These are phyloP conservation scores for Quercus cerris DNA, from an alignment of 306 rosid species.

Conservation along the genomic window DNA sequence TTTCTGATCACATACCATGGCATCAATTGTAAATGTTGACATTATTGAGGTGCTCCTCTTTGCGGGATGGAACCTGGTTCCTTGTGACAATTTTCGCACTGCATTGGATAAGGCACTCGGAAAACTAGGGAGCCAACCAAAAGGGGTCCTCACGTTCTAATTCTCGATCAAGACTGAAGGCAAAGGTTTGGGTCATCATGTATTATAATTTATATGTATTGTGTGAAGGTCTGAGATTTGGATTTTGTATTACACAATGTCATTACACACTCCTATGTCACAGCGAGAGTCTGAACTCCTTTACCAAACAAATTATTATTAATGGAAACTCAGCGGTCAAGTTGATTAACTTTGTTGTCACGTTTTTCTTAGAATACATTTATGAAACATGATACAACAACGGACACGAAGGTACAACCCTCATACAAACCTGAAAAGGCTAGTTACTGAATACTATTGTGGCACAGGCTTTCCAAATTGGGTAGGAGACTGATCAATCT, in stretches of 20 bases:
- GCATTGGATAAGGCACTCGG: constrained; percentile 87
- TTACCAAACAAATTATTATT: background rate
- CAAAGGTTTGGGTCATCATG: background rate
- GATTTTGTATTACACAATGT: background rate
- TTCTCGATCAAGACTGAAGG: background rate
- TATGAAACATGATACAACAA: background rate
- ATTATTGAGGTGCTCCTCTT: background rate
- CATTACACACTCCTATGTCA: background rate
- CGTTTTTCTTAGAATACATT: background rate
- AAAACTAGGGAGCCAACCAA: constrained; percentile 90
- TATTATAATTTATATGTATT: background rate
- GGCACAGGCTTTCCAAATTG: no score
- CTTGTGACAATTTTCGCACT: constrained; percentile 54
- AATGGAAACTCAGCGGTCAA: background rate
- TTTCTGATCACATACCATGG: background rate
- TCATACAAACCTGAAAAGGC: no score
- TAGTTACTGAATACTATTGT: no score
- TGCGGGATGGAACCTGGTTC: constrained; percentile 83
- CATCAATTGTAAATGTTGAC: constrained; percentile 9
- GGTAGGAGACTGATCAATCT: no score
- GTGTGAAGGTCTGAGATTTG: background rate
- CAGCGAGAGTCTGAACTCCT: background rate
- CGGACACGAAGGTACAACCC: no score
- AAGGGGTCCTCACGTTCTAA: constrained; percentile 83
- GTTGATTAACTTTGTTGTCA: background rate